A percentile compares a stretch with the other conserved stretches of the same genome.
Evolutionary conservation across 208 protist genomes (phyloP).

Genomic region (Trichomonas tenax): DNA sequence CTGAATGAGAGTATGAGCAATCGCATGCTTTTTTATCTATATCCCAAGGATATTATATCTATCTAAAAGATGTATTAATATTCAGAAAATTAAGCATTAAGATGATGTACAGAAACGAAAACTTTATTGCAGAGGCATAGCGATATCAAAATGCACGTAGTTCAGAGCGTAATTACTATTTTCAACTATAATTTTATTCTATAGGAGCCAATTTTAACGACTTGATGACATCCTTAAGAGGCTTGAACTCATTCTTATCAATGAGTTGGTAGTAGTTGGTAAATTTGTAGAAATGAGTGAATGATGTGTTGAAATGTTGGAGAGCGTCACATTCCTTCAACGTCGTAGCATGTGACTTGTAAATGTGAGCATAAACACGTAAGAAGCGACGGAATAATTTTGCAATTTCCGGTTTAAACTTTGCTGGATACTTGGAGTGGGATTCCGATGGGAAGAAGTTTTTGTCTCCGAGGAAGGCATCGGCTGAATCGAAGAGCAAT

Average conservation of each 20-base stretch:
- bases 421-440: slow-evolving; percentile 50
- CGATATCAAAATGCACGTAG: too few species aligned
- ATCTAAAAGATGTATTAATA: too few species aligned
- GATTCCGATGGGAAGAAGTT: background rate
- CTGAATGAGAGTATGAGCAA: too few species aligned
- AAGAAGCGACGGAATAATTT: slow-evolving; percentile 91
- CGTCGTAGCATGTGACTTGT: slow-evolving; percentile 79
- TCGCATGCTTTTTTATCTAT: too few species aligned
- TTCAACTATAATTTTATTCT: too few species aligned
- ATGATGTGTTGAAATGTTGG: slow-evolving; percentile 78
- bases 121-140: too few species aligned
- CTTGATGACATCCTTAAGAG: background rate
- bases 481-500: background rate
- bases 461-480: background rate
- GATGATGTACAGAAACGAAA: too few species aligned
- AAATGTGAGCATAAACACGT: slow-evolving; percentile 94
- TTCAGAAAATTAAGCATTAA: too few species aligned
- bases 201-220: background rate
- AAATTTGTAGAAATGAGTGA: slow-evolving; percentile 9
- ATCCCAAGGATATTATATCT: too few species aligned
- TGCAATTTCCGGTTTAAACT: slow-evolving; percentile 58
- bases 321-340: slow-evolving; percentile 73
- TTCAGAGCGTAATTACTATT: too few species aligned
- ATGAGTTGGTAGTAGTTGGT: background rate
- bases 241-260: background rate